These are phyloP conservation scores for Ophiocordyceps unilateralis DNA, from an alignment of 2,329 filamentous ascomycete genomes.

Conservation along the genomic window DNA sequence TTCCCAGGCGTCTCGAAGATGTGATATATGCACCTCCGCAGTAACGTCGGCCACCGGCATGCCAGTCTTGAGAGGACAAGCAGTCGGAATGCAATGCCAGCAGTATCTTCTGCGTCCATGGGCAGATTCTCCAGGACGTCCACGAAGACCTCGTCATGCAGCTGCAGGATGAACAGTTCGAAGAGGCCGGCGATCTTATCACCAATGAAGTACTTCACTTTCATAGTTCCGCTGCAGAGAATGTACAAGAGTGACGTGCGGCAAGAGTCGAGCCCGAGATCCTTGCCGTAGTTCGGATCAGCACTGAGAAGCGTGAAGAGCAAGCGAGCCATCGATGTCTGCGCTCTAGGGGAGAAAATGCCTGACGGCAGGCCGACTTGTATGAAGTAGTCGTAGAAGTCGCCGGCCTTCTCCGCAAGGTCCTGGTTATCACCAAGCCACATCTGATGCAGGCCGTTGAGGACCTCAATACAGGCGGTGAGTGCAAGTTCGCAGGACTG, in stretches of 20 bases:
- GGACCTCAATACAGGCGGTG: constrained; percentile 47
- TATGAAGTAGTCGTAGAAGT: constrained; percentile 68
- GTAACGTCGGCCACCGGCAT: constrained; percentile 67
- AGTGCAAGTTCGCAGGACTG: constrained; percentile 60
- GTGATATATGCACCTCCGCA: constrained; percentile 78
- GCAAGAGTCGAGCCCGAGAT: constrained; percentile 36
- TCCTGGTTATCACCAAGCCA: constrained; percentile 45
- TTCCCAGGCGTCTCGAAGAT: constrained; percentile 82
- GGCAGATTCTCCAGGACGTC: constrained; percentile 74
- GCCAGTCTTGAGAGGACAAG: constrained; percentile 62
- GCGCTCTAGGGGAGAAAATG: constrained; percentile 50
- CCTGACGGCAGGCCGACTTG: constrained; percentile 47
- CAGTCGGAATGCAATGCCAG: constrained; percentile 75
- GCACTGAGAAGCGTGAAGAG: constrained; percentile 52
- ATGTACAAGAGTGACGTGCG: constrained; percentile 61
- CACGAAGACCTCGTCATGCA: constrained; percentile 70
- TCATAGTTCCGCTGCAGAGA: constrained; percentile 45
- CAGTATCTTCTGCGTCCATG: constrained; percentile 47
- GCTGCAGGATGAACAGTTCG: constrained; percentile 59
- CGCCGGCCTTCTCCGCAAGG: constrained; percentile 48
- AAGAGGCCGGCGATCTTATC: constrained; percentile 59
- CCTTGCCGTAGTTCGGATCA: constrained; percentile 48
- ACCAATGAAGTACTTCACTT: constrained; percentile 61
- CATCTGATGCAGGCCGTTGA: constrained; percentile 42
- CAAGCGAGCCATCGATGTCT: constrained; percentile 49